Evolutionary conservation across 1,139 yeast genomes (phyloP).

Genomic region (Trichomonascaceae sp.): DNA sequence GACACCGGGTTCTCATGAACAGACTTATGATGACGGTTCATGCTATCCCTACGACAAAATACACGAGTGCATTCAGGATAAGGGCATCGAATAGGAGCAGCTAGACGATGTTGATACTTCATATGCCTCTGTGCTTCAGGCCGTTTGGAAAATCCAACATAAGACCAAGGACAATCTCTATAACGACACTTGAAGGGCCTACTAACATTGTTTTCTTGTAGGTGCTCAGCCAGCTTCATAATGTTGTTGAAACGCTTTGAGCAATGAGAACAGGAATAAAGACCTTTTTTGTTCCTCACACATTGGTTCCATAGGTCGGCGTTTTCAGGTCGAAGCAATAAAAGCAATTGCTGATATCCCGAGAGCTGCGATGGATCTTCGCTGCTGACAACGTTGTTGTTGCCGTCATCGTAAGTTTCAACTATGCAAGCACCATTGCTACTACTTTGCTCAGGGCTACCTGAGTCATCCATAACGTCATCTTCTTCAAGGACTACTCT

Average conservation of each 20-base stretch:
- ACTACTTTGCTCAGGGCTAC: neutral
- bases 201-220: constrained; percentile 39
- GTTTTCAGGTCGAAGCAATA: neutral
- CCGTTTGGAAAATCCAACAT: constrained; percentile 53
- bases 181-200: constrained; percentile 50
- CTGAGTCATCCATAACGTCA: neutral
- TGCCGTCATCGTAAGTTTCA: neutral
- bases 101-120: constrained; percentile 44
- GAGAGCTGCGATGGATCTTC: neutral
- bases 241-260: constrained; percentile 37
- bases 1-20: constrained; percentile 14
- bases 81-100: constrained; percentile 25
- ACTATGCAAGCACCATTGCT: neutral
- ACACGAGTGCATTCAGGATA: constrained; percentile 44
- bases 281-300: constrained; percentile 38
- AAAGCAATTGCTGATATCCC: neutral
- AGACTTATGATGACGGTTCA: constrained; percentile 19
- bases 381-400: neutral
- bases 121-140: constrained; percentile 60
- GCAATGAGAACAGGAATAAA: constrained; percentile 50
- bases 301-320: constrained; percentile 15
- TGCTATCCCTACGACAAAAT: constrained; percentile 44
- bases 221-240: constrained; percentile 41
- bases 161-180: constrained; percentile 53
- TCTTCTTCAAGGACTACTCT: neutral